Base-by-base conservation (phyloP, 495 filamentous ascomycete genomes). In the Patellaria atrata region DNA sequence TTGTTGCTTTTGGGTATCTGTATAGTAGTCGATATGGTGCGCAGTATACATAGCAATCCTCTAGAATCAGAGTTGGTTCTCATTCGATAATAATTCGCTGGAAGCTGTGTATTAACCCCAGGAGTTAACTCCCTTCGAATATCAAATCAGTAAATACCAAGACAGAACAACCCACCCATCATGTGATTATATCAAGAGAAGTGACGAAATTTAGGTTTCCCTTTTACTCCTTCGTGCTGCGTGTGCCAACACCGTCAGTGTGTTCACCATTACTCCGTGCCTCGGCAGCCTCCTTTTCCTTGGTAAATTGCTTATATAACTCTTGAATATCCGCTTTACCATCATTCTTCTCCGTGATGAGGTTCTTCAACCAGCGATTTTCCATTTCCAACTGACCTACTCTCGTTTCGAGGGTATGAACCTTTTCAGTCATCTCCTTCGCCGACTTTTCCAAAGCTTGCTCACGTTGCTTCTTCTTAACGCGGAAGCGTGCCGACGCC, bases 381-480 rank as follows among this genome's bases (percentile, higher is more conserved):
- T 97, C 87, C 57, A 80, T 86, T 65, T 94, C 82, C 18, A 97
- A 62, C 46, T 85, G 76, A 34, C 73, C 72, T 31, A 97, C 82
- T 26, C 79, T 75, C 32, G 74, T 67, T 56, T 96, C 89, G 9
- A 97, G 68, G 8, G 60, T 61, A 8, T 61, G 62, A 26, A 91
- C 80, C 60, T 86, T 85, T 22, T 93, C 87, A 5, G 70, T 71
- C 54, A 92, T 82, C 47, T 94, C 89, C 58, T 91, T 87, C 38
- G 89, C 79, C 28, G 74, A 74, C 36, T 77, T 76, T 62, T 96
- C 89, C 39, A 97, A 78, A 2, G 79, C 77, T 54, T 89, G 81
- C 62, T 97, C 89, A 35, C 89, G 81, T 60, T 92, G 82, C 71
- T 97, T 97, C 82, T 97, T 97, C 73, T 97, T 97, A 50, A 92